phyloP scores from a whole-genome alignment of 176 grass and related monocot species.

The Hyparrhenia diplandra region DNA sequence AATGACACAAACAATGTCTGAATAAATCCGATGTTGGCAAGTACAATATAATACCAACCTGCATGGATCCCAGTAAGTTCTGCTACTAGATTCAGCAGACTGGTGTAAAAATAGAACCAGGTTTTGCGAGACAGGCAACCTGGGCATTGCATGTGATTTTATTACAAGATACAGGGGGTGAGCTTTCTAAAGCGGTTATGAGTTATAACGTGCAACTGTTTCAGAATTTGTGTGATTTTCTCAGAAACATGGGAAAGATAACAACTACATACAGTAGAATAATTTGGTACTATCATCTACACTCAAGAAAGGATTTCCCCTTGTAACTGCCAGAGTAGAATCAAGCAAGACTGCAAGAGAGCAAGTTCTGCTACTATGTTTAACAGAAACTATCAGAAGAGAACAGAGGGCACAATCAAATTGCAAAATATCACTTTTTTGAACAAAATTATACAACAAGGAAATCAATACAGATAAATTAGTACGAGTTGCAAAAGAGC shows the following conservation, averaged over 20 bases:
- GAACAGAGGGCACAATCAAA: not conserved
- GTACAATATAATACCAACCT: too few relatives aligned
- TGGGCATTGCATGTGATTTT: not conserved
- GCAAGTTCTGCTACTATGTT: not conserved
- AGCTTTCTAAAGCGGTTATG: not conserved
- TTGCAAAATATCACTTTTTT: not conserved
- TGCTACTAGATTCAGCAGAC: too few relatives aligned
- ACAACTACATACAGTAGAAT: not conserved
- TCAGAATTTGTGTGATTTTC: not conserved
- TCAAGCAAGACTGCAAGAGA: not conserved
- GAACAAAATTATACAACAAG: conserved; percentile 1
- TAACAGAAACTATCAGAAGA: not conserved
- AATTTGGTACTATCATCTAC: conserved; percentile 3
- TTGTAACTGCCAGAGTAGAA: not conserved
- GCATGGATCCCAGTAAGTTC: too few relatives aligned
- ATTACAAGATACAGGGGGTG: not conserved
- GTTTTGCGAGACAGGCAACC: not conserved
- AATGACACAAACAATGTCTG: too few relatives aligned
- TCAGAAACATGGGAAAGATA: not conserved
- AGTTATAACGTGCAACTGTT: not conserved
- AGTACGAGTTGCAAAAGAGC: not conserved
- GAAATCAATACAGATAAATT: too few relatives aligned
- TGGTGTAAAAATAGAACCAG: not conserved
- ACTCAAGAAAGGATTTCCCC: not conserved
- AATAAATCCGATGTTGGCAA: too few relatives aligned